Conservation (phyloP, 164 flowering plant genomes). For the Vitis rotundifolia region DNA sequence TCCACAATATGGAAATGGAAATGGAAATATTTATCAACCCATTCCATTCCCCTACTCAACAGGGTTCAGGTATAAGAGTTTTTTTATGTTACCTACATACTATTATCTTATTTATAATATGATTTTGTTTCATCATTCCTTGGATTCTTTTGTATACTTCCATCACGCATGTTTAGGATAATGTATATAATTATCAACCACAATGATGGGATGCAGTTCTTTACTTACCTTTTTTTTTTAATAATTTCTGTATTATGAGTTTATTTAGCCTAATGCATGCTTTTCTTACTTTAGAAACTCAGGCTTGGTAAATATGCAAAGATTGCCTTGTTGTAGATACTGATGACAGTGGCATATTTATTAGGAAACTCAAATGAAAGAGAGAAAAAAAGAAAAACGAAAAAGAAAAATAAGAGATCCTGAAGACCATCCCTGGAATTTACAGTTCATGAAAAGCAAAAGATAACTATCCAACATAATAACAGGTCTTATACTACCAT, state of each 20-base stretch:
- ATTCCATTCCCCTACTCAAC: constrained; percentile 47
- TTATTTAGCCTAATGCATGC: constrained; percentile 1
- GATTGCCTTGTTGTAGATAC: not conserved
- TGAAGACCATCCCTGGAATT: not conserved
- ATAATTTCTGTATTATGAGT: not conserved
- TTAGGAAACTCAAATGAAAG: not conserved
- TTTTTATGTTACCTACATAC: not conserved
- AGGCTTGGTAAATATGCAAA: not conserved
- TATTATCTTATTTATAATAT: not conserved
- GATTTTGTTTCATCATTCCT: not conserved
- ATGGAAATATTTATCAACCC: constrained; percentile 47
- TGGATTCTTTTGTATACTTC: not conserved
- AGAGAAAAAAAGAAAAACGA: no score
- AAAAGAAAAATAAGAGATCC: not conserved
- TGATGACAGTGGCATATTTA: not conserved
- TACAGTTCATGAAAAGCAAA: no score
- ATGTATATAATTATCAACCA: not conserved
- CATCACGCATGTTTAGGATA: not conserved
- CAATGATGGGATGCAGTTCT: not conserved
- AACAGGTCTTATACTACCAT: no score
- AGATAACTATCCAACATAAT: no score
- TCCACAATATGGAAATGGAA: constrained; percentile 34
- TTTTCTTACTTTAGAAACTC: not conserved
- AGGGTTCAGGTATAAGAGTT: constrained; percentile 59
- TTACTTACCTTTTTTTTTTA: no score